A percentile compares a stretch with the other conserved stretches of the same genome.
Evolutionary conservation across 2,329 filamentous ascomycete genomes (phyloP).

Genomic region (Fusarium sp.): DNA sequence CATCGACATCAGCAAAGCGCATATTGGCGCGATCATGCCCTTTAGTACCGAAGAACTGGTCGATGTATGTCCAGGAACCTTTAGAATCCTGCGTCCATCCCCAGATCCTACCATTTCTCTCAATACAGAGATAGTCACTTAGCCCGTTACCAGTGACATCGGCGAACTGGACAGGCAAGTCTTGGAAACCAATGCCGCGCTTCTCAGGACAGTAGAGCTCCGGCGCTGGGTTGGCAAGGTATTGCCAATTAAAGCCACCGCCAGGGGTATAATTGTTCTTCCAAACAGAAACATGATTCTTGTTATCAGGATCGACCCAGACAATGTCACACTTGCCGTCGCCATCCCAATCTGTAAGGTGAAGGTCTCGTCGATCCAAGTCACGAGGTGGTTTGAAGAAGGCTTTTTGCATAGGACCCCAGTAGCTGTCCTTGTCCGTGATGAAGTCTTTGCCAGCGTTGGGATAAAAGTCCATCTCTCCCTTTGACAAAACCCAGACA

Average conservation of each 20-base stretch:
- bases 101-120: slow-evolving; percentile 6
- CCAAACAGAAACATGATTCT: slow-evolving; percentile 13
- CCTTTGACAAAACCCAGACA: background rate
- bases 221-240: slow-evolving; percentile 2
- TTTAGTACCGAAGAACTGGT: slow-evolving; percentile 14
- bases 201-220: background rate
- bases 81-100: slow-evolving; percentile 13
- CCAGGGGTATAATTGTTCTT: slow-evolving; percentile 9
- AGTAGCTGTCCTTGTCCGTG: background rate
- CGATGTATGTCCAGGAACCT: slow-evolving; percentile 1
- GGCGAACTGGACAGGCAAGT: slow-evolving; percentile 15
- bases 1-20: slow-evolving; percentile 22
- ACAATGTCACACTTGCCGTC: slow-evolving; percentile 46
- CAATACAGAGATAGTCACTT: slow-evolving; percentile 18
- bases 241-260: background rate
- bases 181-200: slow-evolving; percentile 1
- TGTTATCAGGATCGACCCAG: slow-evolving; percentile 3
- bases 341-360: slow-evolving; percentile 54
- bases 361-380: slow-evolving; percentile 47
- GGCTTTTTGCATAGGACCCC: background rate
- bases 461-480: background rate
- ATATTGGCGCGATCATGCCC: slow-evolving; percentile 23
- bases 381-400: background rate
- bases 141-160: slow-evolving; percentile 48
- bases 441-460: background rate